Evolutionary conservation across 1,284 basidiomycete species (phyloP).

Genomic region (Phellinidium pouzarii): DNA sequence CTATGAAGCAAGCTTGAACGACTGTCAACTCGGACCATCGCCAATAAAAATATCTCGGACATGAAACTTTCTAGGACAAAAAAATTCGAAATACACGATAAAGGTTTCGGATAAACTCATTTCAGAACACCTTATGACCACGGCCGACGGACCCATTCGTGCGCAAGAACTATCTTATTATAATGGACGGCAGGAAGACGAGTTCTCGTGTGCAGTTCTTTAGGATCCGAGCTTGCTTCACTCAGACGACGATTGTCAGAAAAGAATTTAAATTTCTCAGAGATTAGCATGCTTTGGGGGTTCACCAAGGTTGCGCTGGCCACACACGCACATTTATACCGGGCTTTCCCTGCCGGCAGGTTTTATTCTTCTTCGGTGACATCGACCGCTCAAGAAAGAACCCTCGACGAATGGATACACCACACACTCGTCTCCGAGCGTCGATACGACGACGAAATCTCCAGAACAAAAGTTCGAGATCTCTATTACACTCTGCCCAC

Average conservation of each 20-base stretch:
- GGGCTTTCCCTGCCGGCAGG: not conserved
- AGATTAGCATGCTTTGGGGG: not conserved
- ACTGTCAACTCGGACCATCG: too few species aligned
- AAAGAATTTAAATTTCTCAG: not conserved
- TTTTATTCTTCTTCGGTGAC: not conserved
- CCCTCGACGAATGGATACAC: too few species aligned
- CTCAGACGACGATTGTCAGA: not conserved
- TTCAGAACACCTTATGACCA: not conserved
- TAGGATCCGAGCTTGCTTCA: too few species aligned
- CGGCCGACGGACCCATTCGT: not conserved
- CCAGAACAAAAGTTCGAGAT: conserved; percentile 2
- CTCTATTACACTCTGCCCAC: conserved; percentile 11
- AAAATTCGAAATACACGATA: too few species aligned
- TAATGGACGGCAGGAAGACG: too few species aligned
- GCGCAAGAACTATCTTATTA: not conserved
- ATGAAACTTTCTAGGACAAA: too few species aligned
- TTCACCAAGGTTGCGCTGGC: not conserved
- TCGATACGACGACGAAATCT: conserved; percentile 2
- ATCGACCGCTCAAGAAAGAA: not conserved
- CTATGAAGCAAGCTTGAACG: too few species aligned
- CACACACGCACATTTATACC: not conserved
- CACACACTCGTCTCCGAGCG: not conserved
- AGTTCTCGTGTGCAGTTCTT: too few species aligned
- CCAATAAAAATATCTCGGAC: too few species aligned
- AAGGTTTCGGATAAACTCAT: not conserved